Evolutionary conservation across 2,329 filamentous ascomycete species (phyloP).

Genomic region (Neofusicoccum cordaticola): DNA sequence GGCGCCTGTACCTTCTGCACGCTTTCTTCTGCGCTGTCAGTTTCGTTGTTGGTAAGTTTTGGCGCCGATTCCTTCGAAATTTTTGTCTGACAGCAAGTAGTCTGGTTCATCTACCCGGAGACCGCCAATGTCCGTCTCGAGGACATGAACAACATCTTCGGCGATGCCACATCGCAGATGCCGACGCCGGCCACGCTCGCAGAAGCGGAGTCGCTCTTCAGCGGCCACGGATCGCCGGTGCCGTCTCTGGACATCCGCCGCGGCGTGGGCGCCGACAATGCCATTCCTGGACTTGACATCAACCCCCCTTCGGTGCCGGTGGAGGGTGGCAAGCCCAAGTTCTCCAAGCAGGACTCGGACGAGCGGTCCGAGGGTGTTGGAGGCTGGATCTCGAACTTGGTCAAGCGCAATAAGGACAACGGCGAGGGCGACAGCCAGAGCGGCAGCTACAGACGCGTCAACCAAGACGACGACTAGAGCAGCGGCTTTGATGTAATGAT

Average conservation of each 20-base stretch:
- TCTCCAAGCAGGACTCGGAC: conserved; percentile 24
- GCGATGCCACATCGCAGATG: conserved; percentile 82
- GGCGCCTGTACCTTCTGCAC: conserved; percentile 91
- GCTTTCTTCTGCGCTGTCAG: conserved; percentile 95
- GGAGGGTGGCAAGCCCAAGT: conserved; percentile 50
- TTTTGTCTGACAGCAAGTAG: conserved; percentile 48
- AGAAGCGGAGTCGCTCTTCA: conserved; percentile 80
- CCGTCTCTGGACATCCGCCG: conserved; percentile 71
- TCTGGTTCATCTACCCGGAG: conserved; percentile 97
- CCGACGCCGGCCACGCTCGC: conserved; percentile 73
- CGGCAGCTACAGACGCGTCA: conserved; percentile 47
- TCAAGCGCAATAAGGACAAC: conserved; percentile 52
- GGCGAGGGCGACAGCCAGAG: conserved; percentile 41
- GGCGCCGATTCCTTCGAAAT: neutral
- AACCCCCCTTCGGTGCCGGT: conserved; percentile 67
- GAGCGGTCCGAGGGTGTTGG: conserved; percentile 56
- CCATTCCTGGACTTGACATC: conserved; percentile 78
- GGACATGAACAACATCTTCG: conserved; percentile 94
- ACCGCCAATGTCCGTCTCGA: conserved; percentile 93
- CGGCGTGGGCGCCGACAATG: conserved; percentile 56
- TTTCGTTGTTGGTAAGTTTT: conserved; percentile 85
- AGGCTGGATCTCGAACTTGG: conserved; percentile 68
- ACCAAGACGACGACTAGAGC: conserved; percentile 38
- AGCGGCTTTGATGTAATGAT: neutral
- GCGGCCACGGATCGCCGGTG: conserved; percentile 68